Base-by-base conservation (phyloP, 768 basidiomycete genomes). In the Xerocomellus dryophilus region DNA sequence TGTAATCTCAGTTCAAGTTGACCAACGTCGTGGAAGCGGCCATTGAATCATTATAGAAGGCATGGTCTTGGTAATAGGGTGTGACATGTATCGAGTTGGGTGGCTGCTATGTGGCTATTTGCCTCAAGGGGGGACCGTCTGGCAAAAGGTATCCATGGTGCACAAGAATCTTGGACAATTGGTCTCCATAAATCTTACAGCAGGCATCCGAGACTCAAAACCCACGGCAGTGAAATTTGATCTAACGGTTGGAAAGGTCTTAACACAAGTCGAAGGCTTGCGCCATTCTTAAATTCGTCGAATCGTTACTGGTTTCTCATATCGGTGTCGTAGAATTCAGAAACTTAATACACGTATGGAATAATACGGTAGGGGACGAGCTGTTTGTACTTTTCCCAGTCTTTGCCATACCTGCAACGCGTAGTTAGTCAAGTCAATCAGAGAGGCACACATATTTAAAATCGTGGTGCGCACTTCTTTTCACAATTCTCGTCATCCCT, bases 401-500 rank as follows among this genome's bases (percentile, higher is more conserved):
- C 95, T 61, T 90, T 82, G 23, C 95, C 93, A 65, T 99, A 96
- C 69, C 91, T 93, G 44, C 11, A 27, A 17, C 31, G 9, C 11
- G 21, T n/a, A 7, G 7, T 48, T n/a, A 42, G 25, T n/a, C 14
- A n/a, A 41, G 43, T 51, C 39, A 32, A 5, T 21, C 31, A 36
- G 8, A 23, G 27, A 11, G 15, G 32, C 2, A 42, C n/a, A 43
- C 1, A n/a, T 11, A 25, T 25, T 25, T 25, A 25, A 25, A 25
- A 25, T 25, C 23, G 23, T 25, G 50, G 34, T 29, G 72, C 86
- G 59, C 59, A 90, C 92, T 98, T 98, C 64, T 85, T 81, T 66
- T 83, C 78, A 70, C 97, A 99, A 23, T 84, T 82, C 66, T 94
- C 93, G 58, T 98, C 95, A 68, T 99, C 97, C 32, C 97, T 81